Conservation (phyloP, 805 yeast species). For the Soucietia sequanensis region DNA sequence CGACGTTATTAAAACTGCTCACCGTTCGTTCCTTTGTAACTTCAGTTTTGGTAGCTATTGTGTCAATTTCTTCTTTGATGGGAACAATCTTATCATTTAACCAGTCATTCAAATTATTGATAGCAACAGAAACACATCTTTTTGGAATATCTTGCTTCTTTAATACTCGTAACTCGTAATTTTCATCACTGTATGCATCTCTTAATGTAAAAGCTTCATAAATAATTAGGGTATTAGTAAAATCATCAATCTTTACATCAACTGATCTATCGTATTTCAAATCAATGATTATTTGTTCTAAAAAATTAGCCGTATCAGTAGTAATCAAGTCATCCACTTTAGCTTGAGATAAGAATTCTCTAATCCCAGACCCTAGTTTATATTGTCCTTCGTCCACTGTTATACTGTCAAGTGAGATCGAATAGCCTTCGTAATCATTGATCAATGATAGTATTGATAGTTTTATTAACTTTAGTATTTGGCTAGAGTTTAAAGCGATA, state of each 20-base stretch:
- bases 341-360: too few relatives aligned
- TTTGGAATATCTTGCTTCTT: slow-evolving; percentile 20
- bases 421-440: slow-evolving; percentile 20
- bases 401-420: slow-evolving; percentile 4
- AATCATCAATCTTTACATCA: slow-evolving; percentile 28
- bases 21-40: too few relatives aligned
- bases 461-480: slow-evolving; percentile 23
- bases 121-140: slow-evolving; percentile 16
- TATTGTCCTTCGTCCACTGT: too few relatives aligned
- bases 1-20: too few relatives aligned
- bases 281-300: slow-evolving; percentile 22
- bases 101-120: slow-evolving; percentile 22
- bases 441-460: slow-evolving; percentile 24
- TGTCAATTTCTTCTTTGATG: slow-evolving; percentile 2
- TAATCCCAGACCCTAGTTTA: too few relatives aligned
- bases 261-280: slow-evolving; percentile 24
- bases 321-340: too few relatives aligned
- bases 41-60: too few relatives aligned
- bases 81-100: slow-evolving; percentile 13
- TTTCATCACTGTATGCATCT: slow-evolving; percentile 29
- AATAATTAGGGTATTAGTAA: slow-evolving; percentile 13
- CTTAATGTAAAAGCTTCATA: slow-evolving; percentile 18
- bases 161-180: slow-evolving; percentile 21
- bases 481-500: slow-evolving; percentile 11
- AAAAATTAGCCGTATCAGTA: slow-evolving; percentile 2